phyloP scores from a whole-genome alignment of 2,329 filamentous ascomycete species.

The Aspergillus ochraceus region DNA sequence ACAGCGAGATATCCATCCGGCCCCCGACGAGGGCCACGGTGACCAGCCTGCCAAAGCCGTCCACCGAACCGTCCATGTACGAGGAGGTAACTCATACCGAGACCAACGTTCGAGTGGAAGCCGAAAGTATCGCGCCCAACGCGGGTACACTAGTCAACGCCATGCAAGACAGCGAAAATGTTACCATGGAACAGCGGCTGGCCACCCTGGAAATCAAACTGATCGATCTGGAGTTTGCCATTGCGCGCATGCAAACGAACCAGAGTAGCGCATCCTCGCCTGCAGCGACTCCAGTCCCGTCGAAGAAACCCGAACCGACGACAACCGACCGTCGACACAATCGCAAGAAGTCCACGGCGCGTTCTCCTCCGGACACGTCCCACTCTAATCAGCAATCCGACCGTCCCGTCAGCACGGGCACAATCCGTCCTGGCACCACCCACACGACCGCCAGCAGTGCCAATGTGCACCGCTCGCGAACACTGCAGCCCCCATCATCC shows the following conservation, averaged over 20 bases:
- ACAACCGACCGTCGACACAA: constrained; percentile 18
- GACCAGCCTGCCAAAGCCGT: constrained; percentile 25
- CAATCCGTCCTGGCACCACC: constrained; percentile 34
- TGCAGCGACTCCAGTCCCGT: not conserved
- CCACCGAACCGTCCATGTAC: constrained; percentile 20
- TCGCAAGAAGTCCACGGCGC: constrained; percentile 10
- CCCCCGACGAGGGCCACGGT: constrained; percentile 31
- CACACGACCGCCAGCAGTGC: constrained; percentile 10
- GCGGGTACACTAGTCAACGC: constrained; percentile 40
- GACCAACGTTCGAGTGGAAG: constrained; percentile 13
- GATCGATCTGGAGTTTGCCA: constrained; percentile 52
- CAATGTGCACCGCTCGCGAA: constrained; percentile 26
- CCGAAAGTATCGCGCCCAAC: constrained; percentile 31
- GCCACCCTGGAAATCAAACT: constrained; percentile 52
- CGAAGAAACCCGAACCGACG: constrained; percentile 7
- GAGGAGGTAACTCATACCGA: constrained; percentile 17
- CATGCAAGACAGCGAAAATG: constrained; percentile 42
- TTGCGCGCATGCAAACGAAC: constrained; percentile 47
- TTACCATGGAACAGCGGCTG: constrained; percentile 47
- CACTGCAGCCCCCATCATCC: constrained; percentile 29
- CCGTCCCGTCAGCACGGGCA: constrained; percentile 32
- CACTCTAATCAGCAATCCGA: constrained; percentile 15
- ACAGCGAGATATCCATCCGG: constrained; percentile 26
- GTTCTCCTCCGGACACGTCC: constrained; percentile 7
- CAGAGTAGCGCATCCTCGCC: constrained; percentile 18